Evolutionary conservation across 768 basidiomycete genomes (phyloP).

Genomic region (Lactarius sanguifluus): DNA sequence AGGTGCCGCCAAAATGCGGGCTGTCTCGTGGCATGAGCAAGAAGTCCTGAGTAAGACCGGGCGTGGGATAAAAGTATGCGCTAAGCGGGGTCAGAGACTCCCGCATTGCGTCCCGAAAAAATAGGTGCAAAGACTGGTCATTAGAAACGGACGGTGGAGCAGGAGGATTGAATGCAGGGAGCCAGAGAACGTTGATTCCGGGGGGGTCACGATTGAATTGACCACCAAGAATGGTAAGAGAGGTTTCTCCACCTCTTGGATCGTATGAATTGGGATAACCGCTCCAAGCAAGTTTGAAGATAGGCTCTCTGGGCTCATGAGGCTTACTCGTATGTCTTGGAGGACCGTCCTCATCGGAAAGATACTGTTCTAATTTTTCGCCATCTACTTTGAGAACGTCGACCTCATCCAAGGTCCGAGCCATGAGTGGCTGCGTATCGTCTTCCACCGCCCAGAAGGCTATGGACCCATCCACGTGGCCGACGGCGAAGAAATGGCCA

Average conservation of each 20-base stretch:
- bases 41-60: conserved; percentile 72
- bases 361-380: conserved; percentile 44
- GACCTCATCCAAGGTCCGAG: conserved; percentile 62
- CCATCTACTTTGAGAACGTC: conserved; percentile 58
- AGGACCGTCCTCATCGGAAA: conserved; percentile 33
- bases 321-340: conserved; percentile 27
- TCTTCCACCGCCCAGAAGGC: conserved; percentile 84
- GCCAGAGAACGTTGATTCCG: conserved; percentile 66
- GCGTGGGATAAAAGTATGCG: conserved; percentile 57
- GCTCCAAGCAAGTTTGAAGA: conserved; percentile 88
- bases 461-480: conserved; percentile 79
- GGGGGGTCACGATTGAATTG: conserved; percentile 49
- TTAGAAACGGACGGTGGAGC: conserved; percentile 40
- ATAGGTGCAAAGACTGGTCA: conserved; percentile 35
- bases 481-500: conserved; percentile 74
- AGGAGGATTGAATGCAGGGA: conserved; percentile 63
- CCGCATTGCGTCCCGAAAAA: conserved; percentile 62
- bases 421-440: conserved; percentile 69
- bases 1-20: conserved; percentile 67
- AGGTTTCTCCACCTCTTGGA: conserved; percentile 68
- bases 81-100: conserved; percentile 52
- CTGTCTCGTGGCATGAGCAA: conserved; percentile 65
- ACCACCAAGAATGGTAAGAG: conserved; percentile 79
- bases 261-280: conserved; percentile 65
- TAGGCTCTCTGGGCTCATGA: conserved; percentile 56